Conservation (phyloP, 2,329 filamentous ascomycete genomes). For the Ascosphaera acerosa region DNA sequence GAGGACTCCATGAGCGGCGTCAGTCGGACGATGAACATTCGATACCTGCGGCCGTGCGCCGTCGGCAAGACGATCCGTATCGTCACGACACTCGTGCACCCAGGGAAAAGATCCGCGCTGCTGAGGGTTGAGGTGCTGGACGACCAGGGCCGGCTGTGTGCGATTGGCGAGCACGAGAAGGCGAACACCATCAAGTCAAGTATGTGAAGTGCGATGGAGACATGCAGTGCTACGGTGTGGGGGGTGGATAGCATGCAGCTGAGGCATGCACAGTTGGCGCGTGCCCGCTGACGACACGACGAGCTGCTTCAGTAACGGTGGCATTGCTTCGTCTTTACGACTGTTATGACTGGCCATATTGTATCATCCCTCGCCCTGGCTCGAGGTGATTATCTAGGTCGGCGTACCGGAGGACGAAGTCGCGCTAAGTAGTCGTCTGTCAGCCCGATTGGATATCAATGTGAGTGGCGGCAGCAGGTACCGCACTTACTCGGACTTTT, state of each 20-base stretch:
- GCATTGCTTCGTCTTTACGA: no score
- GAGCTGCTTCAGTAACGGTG: no score
- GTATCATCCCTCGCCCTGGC: conserved; percentile 13
- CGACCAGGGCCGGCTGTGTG: conserved; percentile 27
- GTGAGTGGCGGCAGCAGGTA: neutral
- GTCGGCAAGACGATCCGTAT: conserved; percentile 26
- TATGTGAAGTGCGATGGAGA: no score
- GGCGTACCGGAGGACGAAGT: conserved; percentile 25
- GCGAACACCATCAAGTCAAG: no score
- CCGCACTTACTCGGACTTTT: conserved; percentile 20
- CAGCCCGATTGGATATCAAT: neutral
- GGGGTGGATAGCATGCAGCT: no score
- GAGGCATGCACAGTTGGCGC: no score
- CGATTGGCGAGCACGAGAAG: conserved; percentile 39
- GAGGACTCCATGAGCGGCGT: conserved; percentile 36
- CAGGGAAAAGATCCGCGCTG: conserved; percentile 29
- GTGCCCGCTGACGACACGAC: no score
- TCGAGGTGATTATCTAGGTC: conserved; percentile 24
- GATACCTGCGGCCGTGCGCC: conserved; percentile 38
- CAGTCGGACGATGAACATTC: conserved; percentile 37
- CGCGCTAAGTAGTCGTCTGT: conserved; percentile 12
- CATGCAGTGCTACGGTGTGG: no score
- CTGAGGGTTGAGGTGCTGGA: conserved; percentile 30
- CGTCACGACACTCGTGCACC: conserved; percentile 31
- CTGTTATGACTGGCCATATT: no score